Conservation (phyloP, 331 rosid genomes). For the Ulmus americana region DNA sequence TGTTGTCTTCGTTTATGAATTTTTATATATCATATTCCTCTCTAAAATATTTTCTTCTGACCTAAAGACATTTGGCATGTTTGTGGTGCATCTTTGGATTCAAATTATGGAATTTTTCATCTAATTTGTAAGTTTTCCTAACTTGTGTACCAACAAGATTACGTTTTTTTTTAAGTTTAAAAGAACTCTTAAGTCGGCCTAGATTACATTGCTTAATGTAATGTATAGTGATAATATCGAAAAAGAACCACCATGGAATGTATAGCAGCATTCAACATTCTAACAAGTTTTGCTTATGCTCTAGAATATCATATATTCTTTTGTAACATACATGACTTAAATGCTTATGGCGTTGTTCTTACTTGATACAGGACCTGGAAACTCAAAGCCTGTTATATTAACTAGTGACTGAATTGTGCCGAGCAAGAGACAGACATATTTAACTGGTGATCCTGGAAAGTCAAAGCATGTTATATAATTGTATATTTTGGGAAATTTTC, state of each 20-base stretch:
- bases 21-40: too few species aligned
- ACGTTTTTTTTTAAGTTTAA: conserved; percentile 4
- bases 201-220: conserved; percentile 6
- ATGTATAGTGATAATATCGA: background rate
- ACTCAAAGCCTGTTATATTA: conserved; percentile 79
- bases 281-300: background rate
- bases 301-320: background rate
- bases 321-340: background rate
- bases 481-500: too few species aligned
- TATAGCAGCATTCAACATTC: background rate
- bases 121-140: background rate
- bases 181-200: background rate
- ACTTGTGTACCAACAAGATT: conserved; percentile 7
- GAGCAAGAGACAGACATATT: too few species aligned
- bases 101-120: conserved; percentile 1
- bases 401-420: conserved; percentile 94
- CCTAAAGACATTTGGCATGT: background rate
- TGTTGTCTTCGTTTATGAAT: too few species aligned
- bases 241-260: background rate
- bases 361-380: conserved; percentile 70
- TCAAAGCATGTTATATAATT: too few species aligned
- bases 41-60: conserved; percentile 8
- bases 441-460: too few species aligned
- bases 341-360: conserved; percentile 26
- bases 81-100: background rate